These are phyloP conservation scores for Syzygium grande DNA, from an alignment of 345 rosid genomes.

Conservation along the genomic window DNA sequence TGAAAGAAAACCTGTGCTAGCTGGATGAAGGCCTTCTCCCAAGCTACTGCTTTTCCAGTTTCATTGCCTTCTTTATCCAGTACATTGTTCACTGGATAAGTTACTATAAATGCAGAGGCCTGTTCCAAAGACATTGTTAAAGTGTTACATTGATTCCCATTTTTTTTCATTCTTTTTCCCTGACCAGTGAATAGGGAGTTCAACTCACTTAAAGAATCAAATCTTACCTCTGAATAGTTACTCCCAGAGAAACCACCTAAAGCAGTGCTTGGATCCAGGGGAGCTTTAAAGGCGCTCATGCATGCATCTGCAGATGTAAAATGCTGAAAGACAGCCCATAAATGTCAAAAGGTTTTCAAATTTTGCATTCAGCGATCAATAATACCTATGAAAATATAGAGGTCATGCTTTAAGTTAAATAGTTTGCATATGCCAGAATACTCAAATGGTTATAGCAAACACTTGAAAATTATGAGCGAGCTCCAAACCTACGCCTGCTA, in stretches of 20 bases:
- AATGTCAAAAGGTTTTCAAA: slow-evolving; percentile 1
- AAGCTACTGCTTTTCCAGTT: slow-evolving; percentile 67
- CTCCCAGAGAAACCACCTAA: slow-evolving; percentile 90
- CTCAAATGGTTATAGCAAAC: neutral
- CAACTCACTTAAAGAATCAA: slow-evolving; percentile 5
- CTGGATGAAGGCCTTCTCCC: slow-evolving; percentile 96
- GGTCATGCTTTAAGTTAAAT: neutral
- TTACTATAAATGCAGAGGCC: slow-evolving; percentile 92
- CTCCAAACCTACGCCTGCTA: neutral
- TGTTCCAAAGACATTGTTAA: slow-evolving; percentile 27
- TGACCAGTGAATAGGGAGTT: neutral
- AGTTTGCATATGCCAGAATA: neutral
- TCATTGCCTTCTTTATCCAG: slow-evolving; percentile 55
- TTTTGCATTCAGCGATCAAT: neutral
- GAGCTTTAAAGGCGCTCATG: slow-evolving; percentile 93
- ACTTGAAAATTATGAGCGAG: neutral
- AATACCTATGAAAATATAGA: neutral
- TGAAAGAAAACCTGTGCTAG: slow-evolving; percentile 60
- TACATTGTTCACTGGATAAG: slow-evolving; percentile 89
- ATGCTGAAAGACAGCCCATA: slow-evolving; percentile 45
- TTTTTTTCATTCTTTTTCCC: neutral
- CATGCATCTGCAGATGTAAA: slow-evolving; percentile 81
- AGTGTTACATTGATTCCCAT: slow-evolving; percentile 9
- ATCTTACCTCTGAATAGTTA: slow-evolving; percentile 72
- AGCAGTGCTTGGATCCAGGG: slow-evolving; percentile 91